phyloP scores from a whole-genome alignment of 345 rosid species.

The Murraya paniculata region DNA sequence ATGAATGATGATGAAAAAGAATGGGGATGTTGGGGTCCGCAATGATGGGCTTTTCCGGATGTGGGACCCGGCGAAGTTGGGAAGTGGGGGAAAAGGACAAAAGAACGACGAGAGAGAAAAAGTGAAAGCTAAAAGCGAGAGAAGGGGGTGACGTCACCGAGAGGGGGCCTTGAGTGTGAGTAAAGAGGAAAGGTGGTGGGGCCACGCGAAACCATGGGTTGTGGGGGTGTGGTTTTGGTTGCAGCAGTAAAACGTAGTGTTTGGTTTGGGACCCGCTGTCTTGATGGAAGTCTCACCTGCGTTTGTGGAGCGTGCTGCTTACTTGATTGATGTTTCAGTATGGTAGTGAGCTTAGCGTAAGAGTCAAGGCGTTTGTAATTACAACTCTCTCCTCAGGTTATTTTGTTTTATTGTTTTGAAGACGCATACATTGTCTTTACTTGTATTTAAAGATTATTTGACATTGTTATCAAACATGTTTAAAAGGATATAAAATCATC shows the following conservation, averaged over 20 bases:
- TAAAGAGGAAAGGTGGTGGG: slow-evolving; percentile 6
- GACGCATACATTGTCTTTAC: too few relatives aligned
- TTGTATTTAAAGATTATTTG: too few relatives aligned
- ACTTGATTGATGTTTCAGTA: neutral
- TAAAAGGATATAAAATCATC: too few relatives aligned
- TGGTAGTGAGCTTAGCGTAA: too few relatives aligned
- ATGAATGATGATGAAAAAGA: neutral
- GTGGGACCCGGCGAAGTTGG: slow-evolving; percentile 20
- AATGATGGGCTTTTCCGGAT: neutral
- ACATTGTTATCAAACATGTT: too few relatives aligned
- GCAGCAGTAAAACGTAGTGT: neutral
- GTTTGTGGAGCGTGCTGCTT: slow-evolving; percentile 14
- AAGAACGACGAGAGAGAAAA: slow-evolving; percentile 8
- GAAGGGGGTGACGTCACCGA: slow-evolving; percentile 9
- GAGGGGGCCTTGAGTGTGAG: neutral
- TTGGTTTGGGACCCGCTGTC: neutral
- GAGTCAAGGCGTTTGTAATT: neutral
- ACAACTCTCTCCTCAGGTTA: neutral
- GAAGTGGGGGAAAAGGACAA: slow-evolving; percentile 16
- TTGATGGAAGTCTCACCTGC: neutral
- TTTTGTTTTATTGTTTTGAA: neutral
- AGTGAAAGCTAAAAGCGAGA: neutral
- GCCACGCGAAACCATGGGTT: slow-evolving; percentile 23
- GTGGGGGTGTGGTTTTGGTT: neutral
- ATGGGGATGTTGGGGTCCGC: slow-evolving; percentile 10